Conservation (phyloP, 2,329 filamentous ascomycete species). For the Parastagonospora nodorum region DNA sequence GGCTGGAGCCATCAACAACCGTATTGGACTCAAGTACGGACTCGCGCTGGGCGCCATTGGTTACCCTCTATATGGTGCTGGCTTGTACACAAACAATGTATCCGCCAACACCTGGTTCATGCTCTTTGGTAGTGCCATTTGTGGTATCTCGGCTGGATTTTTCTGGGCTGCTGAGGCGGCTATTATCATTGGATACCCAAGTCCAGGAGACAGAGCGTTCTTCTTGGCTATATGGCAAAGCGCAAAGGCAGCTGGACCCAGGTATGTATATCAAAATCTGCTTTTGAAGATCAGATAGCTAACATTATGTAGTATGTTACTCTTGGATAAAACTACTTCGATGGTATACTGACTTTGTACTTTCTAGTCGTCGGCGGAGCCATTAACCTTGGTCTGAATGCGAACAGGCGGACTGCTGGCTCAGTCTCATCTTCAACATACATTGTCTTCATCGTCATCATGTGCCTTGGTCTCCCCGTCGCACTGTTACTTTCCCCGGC, state of each 20-base stretch:
- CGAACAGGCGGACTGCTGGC: constrained; percentile 43
- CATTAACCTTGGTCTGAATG: constrained; percentile 57
- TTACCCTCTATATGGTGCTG: constrained; percentile 50
- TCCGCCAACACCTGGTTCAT: constrained; percentile 49
- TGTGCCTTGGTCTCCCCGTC: constrained; percentile 52
- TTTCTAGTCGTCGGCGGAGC: constrained; percentile 53
- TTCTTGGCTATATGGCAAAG: constrained; percentile 45
- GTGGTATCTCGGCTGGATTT: constrained; percentile 49
- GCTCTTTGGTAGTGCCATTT: constrained; percentile 45
- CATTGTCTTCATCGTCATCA: constrained; percentile 55
- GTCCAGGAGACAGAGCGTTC: constrained; percentile 43
- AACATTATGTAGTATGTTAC: background rate
- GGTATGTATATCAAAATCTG: background rate
- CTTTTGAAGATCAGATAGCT: background rate
- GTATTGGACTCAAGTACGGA: constrained; percentile 40
- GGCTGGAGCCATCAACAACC: constrained; percentile 46
- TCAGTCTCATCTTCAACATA: constrained; percentile 50
- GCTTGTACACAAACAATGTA: constrained; percentile 48
- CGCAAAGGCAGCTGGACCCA: constrained; percentile 44
- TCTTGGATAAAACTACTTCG: no score
- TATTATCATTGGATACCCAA: constrained; percentile 50
- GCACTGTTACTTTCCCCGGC: constrained; percentile 53
- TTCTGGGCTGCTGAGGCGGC: constrained; percentile 52
- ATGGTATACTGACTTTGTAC: background rate
- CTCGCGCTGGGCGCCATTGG: constrained; percentile 51